Evolutionary conservation across 192 early-diverging fungal genomes (phyloP), one percentile per base, ranked within the genome.

Genomic region (Dispira simplex): DNA sequence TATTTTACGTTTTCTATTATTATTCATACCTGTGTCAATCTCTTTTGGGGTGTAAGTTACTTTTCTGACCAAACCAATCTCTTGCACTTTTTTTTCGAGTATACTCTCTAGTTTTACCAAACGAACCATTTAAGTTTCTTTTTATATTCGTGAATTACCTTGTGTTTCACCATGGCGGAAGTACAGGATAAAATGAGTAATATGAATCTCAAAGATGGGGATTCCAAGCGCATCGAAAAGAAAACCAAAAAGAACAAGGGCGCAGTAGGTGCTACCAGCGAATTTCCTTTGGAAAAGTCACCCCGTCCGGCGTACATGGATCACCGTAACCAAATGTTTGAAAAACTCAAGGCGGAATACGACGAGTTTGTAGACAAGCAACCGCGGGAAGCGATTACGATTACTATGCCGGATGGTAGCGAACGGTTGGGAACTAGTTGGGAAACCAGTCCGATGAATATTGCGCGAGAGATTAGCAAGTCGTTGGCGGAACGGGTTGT

Each of bases 401-500:
- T 99, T 68, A 93, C 90, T 44, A 80, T 99, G 44, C 91, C 90
- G 55, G 91, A 97, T 69, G 93, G 91, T 45, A 75, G 80, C 46
- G 74, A 71, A 65, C 84, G 88, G 54, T 83, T 89, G 63, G 96
- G 86, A 59, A 85, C 66, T 39, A 72, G 93, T 20, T 99, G 90
- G 89, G 95, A 99, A 73, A 97, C 96, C 46, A 90, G 89, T 20
- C 95, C 96, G 9, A 73, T 97, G 79, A 84, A 88, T 45, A 87
- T 99, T 76, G 96, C 93, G 8, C 82, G 82, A 66, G 70, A 73
- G 20, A 87, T 97, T 70, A 82, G 85, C 66, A 99, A 95, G 74
- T 92, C 90, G 53, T 80, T 99, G 47, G 77, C 87, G 46, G 90
- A 97, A 75, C 81, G 86, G 55, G 76, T 88, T 48, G 90, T 97